These are phyloP conservation scores for Aspergillus cristatus DNA, from an alignment of 495 filamentous ascomycete genomes.

Conservation along the genomic window DNA sequence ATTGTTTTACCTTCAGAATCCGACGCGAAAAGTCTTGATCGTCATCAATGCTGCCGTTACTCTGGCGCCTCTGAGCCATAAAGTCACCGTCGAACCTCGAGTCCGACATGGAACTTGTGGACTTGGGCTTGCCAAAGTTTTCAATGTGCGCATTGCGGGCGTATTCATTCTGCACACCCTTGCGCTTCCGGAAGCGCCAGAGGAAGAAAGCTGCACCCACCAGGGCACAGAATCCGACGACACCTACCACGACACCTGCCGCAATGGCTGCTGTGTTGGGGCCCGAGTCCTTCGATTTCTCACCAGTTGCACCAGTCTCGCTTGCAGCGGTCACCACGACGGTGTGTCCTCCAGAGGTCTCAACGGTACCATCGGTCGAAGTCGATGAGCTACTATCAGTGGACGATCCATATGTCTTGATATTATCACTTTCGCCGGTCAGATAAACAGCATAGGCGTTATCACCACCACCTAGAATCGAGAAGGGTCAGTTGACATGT, in stretches of 20 bases:
- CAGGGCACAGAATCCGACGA: conserved; percentile 58
- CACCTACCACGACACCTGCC: conserved; percentile 78
- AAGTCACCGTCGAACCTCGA: conserved; percentile 77
- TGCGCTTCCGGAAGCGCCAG: conserved; percentile 62
- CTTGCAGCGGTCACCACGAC: conserved; percentile 28
- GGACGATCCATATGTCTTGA: conserved; percentile 15
- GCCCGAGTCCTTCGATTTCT: conserved; percentile 17
- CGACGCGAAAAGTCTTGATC: conserved; percentile 94
- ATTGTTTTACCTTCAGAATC: conserved; percentile 80
- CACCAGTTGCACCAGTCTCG: conserved; percentile 9
- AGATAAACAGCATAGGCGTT: conserved; percentile 35
- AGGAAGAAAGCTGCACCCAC: conserved; percentile 64
- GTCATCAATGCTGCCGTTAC: conserved; percentile 95
- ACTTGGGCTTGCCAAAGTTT: conserved; percentile 52
- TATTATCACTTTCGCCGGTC: conserved; percentile 26
- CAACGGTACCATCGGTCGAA: conserved; percentile 13
- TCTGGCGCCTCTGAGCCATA: conserved; percentile 80
- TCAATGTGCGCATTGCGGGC: conserved; percentile 62
- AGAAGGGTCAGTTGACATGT: conserved; percentile 1
- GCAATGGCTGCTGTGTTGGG: conserved; percentile 71
- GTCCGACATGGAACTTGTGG: conserved; percentile 59
- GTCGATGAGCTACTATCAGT: too few relatives aligned
- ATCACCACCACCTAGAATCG: conserved; percentile 40
- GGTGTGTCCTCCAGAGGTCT: conserved; percentile 25
- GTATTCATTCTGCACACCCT: conserved; percentile 71